Evolutionary conservation across 1,139 yeast genomes (phyloP), one percentile per base, ranked within the genome.

Genomic region (Trichomonascaceae sp.): DNA sequence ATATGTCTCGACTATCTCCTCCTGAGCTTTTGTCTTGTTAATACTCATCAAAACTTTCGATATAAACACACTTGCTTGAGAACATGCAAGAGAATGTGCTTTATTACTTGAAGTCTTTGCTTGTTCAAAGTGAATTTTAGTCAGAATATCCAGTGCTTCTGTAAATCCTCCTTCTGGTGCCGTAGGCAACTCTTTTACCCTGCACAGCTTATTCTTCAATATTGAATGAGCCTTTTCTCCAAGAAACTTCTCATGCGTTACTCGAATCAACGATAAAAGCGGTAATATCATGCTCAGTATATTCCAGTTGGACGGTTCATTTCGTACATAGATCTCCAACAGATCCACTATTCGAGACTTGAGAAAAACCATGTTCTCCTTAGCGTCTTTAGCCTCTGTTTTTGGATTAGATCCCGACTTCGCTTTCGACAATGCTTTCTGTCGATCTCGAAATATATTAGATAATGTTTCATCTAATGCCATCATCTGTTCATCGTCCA

Each of bases 401-500:
- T 65, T 61, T 55, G 62, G 58, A 49, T 63, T 58, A 43, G 57
- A 50, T 49, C 63, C 57, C 51, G 62, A 57, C 56, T 61, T 61
- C 52, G 62, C 57, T 15, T 56, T 60, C 15, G 58, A 55, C 5
- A 63, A 54, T 6, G 58, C 63, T 39, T 57, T 57, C 43, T 61
- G 63, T 18, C 76, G 81, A 63, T 90, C 93, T 63, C 85, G 82
- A 76, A 93, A 93, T 55, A 93, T 93, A 54, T 79, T 80, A 0
- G 96, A 82, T 38, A 93, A 74, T 58, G 89, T 95, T 27, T 79
- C 89, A 67, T 93, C 99, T 66, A 93, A 80, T 15, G 93, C 96
- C 84, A 91, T 83, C 99, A 93, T 93, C 68, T 90, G 91, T 62
- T 91, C 98, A 68, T 93, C 99, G 61, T 93, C 95, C 95, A 89